Conservation (phyloP, 257 asterid genomes). For the Paraleonurus japonicus region DNA sequence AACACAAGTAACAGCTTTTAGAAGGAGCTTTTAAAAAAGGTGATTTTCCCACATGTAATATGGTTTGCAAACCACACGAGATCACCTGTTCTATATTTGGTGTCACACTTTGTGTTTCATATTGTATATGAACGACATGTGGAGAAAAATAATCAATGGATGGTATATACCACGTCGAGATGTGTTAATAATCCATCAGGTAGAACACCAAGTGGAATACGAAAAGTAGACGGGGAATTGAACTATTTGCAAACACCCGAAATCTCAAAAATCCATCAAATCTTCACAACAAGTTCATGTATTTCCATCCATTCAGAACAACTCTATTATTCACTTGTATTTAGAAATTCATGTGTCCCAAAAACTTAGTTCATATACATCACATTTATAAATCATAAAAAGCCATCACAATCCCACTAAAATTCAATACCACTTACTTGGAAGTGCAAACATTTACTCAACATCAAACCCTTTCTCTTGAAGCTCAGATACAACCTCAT, state of each 20-base stretch:
- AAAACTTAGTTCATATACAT: not conserved
- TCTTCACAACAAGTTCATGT: not conserved
- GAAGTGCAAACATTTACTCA: constrained; percentile 32
- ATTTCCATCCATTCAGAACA: not conserved
- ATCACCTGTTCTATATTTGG: no score
- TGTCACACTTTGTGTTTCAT: no score
- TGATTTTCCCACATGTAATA: not conserved
- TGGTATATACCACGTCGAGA: no score
- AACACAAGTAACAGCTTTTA: no score
- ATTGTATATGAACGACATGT: no score
- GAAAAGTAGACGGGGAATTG: no score
- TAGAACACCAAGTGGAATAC: no score
- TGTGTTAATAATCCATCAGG: no score
- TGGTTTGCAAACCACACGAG: not conserved
- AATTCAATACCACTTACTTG: not conserved
- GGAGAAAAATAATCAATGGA: no score
- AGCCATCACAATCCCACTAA: not conserved
- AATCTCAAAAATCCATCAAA: not conserved
- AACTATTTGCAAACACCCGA: not conserved
- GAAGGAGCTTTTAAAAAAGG: not conserved
- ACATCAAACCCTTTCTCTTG: constrained; percentile 78
- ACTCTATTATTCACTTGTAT: not conserved
- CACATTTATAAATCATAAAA: not conserved
- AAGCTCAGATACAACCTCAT: constrained; percentile 67
- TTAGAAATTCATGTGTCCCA: not conserved